phyloP scores from a whole-genome alignment of 2,329 filamentous ascomycete genomes.

The Amesomyces nigricolor region DNA sequence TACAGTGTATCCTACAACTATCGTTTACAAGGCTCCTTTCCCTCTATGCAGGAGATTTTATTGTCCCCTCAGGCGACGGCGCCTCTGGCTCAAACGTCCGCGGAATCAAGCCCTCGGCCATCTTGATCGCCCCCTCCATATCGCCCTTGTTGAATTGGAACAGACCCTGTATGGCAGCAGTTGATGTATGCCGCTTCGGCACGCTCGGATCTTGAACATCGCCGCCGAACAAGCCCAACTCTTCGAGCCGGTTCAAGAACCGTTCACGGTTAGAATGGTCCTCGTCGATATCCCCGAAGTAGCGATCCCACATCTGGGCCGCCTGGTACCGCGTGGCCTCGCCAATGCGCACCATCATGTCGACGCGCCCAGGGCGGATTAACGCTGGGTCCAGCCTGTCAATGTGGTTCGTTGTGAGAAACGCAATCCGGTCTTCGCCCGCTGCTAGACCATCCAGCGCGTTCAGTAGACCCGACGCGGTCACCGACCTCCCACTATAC shows the following conservation, averaged over 20 bases:
- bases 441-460: slow-evolving; percentile 88
- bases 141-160: slow-evolving; percentile 95
- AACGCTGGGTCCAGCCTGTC: slow-evolving; percentile 84
- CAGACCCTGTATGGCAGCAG: slow-evolving; percentile 86
- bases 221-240: slow-evolving; percentile 64
- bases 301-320: slow-evolving; percentile 83
- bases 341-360: slow-evolving; percentile 86
- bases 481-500: slow-evolving; percentile 82
- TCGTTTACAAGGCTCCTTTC: not conserved
- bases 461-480: slow-evolving; percentile 85
- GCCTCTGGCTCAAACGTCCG: slow-evolving; percentile 48
- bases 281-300: slow-evolving; percentile 77
- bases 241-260: slow-evolving; percentile 66
- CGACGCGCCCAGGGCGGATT: slow-evolving; percentile 84
- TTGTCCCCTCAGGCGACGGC: slow-evolving; percentile 35
- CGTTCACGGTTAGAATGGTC: slow-evolving; percentile 55
- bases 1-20: slow-evolving; percentile 3
- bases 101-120: slow-evolving; percentile 64
- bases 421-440: slow-evolving; percentile 87
- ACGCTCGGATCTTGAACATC: slow-evolving; percentile 40
- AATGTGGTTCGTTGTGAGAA: slow-evolving; percentile 91
- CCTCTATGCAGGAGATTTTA: slow-evolving; percentile 35
- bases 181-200: slow-evolving; percentile 60
- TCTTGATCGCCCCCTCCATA: slow-evolving; percentile 77
- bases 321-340: slow-evolving; percentile 85